Evolutionary conservation across 345 rosid genomes (phyloP).

Genomic region (Bruguiera gymnorhiza): DNA sequence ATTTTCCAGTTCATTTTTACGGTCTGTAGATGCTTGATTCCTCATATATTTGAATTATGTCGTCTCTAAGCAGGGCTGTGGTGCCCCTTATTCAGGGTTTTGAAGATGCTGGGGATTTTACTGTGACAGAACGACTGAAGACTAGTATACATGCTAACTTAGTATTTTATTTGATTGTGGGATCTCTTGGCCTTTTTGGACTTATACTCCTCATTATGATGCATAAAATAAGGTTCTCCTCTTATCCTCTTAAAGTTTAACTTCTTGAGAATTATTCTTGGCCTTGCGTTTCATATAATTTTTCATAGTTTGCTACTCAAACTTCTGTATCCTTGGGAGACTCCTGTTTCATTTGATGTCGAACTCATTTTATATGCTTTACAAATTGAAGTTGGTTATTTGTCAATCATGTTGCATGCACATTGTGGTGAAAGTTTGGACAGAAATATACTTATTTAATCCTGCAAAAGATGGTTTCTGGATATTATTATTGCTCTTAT

Average conservation of each 20-base stretch:
- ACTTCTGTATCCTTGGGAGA: not conserved
- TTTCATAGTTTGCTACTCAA: constrained; percentile 10
- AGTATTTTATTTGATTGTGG: constrained; percentile 84
- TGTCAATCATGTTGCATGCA: not conserved
- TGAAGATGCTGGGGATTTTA: constrained; percentile 99
- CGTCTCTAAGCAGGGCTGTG: constrained; percentile 92
- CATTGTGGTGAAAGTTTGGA: not conserved
- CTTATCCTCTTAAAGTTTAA: constrained; percentile 11
- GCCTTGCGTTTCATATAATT: constrained; percentile 10
- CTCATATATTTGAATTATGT: constrained; percentile 46
- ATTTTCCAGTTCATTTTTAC: constrained; percentile 10
- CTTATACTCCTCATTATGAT: constrained; percentile 84
- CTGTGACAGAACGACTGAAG: constrained; percentile 78
- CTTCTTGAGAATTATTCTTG: constrained; percentile 3
- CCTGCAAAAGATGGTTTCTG: not conserved
- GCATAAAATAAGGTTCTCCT: constrained; percentile 47
- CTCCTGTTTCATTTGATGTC: not conserved
- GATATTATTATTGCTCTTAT: not conserved
- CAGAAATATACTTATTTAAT: not conserved
- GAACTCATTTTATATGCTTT: not conserved
- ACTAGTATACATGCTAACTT: constrained; percentile 91
- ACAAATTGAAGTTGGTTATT: constrained; percentile 6
- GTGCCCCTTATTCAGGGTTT: constrained; percentile 99
- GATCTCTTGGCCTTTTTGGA: constrained; percentile 82
- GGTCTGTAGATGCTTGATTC: constrained; percentile 30